Evolutionary conservation across 495 filamentous ascomycete genomes (phyloP).

Genomic region (Bathelium albidoporum): DNA sequence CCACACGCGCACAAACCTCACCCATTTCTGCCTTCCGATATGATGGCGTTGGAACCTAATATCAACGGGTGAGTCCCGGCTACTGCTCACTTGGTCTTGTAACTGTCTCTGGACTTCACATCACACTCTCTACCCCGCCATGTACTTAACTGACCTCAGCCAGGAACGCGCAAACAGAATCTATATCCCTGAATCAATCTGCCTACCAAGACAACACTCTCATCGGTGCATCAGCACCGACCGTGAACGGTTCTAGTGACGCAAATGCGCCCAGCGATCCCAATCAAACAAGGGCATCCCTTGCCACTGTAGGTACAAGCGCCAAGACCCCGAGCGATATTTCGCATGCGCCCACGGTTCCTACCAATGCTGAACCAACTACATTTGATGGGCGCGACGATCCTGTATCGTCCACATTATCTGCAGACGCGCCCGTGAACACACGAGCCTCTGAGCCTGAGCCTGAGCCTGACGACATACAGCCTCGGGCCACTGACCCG

Average conservation of each 20-base stretch:
- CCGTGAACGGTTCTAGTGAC: constrained; percentile 9
- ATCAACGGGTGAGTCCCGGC: constrained; percentile 39
- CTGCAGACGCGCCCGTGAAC: background rate
- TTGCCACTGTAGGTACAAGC: background rate
- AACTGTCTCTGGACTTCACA: background rate
- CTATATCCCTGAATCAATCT: constrained; percentile 2
- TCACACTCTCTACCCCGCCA: constrained; percentile 2
- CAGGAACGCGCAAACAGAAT: constrained; percentile 1
- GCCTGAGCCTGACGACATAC: background rate
- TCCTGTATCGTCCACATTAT: constrained; percentile 4
- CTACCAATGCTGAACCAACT: constrained; percentile 15
- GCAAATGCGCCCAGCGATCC: constrained; percentile 17
- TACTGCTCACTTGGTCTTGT: background rate
- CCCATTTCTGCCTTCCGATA: constrained; percentile 34
- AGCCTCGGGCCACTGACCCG: background rate
- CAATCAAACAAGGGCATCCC: constrained; percentile 5
- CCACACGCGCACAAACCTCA: constrained; percentile 39
- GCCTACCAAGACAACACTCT: constrained; percentile 2
- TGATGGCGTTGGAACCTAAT: constrained; percentile 36
- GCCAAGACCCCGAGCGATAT: background rate
- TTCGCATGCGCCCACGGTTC: background rate
- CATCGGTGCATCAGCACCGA: background rate
- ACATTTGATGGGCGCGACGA: constrained; percentile 22
- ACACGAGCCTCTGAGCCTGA: background rate
- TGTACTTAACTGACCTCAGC: background rate